Evolutionary conservation across 495 filamentous ascomycete genomes (phyloP).

Genomic region (Hapsidospora chrysogenum): DNA sequence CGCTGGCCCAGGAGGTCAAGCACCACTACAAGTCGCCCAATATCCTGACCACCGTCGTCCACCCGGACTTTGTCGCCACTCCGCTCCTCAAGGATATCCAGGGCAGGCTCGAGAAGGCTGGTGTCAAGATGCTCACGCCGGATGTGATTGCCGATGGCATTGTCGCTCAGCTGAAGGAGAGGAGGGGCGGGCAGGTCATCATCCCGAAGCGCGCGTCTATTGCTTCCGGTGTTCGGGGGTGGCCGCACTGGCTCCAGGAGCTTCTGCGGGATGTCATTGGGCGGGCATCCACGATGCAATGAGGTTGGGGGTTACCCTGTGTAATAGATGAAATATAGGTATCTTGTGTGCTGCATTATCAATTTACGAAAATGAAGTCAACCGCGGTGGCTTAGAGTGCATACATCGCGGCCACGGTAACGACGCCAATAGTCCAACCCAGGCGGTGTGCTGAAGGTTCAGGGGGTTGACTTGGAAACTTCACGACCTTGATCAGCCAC

Average conservation of each 20-base stretch:
- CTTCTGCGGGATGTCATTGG: not conserved
- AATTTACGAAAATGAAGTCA: too few species aligned
- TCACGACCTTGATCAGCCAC: too few species aligned
- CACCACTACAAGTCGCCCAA: slow-evolving; percentile 5
- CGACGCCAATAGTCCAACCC: too few species aligned
- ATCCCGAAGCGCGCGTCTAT: not conserved
- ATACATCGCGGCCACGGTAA: too few species aligned
- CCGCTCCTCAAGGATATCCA: slow-evolving; percentile 4
- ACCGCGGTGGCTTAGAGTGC: too few species aligned
- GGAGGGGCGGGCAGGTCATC: not conserved
- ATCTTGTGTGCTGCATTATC: too few species aligned
- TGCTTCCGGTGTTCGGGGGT: slow-evolving; percentile 2
- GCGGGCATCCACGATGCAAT: too few species aligned
- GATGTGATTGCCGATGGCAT: slow-evolving; percentile 6
- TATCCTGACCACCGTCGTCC: slow-evolving; percentile 6
- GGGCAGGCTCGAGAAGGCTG: slow-evolving; percentile 1
- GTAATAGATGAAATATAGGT: too few species aligned
- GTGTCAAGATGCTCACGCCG: slow-evolving; percentile 5
- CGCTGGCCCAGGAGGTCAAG: slow-evolving; percentile 5
- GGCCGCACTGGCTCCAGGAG: slow-evolving; percentile 7
- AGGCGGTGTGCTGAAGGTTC: too few species aligned
- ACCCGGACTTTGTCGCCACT: slow-evolving; percentile 6
- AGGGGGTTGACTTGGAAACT: too few species aligned
- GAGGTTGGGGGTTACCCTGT: too few species aligned
- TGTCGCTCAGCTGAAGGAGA: not conserved